phyloP scores from a whole-genome alignment of 768 basidiomycete species.

The Podaxis sp. region DNA sequence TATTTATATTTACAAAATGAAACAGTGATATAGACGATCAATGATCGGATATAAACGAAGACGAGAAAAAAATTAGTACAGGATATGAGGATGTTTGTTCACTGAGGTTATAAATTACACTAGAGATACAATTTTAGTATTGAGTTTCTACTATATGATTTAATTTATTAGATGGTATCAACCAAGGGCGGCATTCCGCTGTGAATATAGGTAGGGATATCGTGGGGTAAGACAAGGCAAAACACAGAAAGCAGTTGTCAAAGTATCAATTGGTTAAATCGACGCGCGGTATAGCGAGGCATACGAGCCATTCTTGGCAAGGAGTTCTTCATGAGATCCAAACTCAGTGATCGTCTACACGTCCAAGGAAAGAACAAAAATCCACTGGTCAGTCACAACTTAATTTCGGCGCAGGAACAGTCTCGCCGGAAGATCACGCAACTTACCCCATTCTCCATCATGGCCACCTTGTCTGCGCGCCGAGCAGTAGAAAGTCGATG shows the following conservation, averaged over 20 bases:
- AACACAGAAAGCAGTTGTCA: not conserved
- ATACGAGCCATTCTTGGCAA: conserved; percentile 56
- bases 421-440: not conserved
- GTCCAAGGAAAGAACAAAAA: not conserved
- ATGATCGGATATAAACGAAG: not conserved
- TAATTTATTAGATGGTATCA: conserved; percentile 3
- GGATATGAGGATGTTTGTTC: not conserved
- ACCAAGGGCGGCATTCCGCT: not conserved
- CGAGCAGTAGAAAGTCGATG: conserved; percentile 79
- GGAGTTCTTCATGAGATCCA: conserved; percentile 66
- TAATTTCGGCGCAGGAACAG: not conserved
- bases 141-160: conserved; percentile 9
- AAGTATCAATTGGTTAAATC: conserved; percentile 30
- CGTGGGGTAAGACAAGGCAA: not conserved
- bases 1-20: not conserved
- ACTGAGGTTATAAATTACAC: conserved; percentile 2
- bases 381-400: not conserved
- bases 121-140: conserved; percentile 9
- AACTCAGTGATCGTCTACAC: conserved; percentile 69
- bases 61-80: not conserved
- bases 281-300: conserved; percentile 69
- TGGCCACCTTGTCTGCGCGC: conserved; percentile 80
- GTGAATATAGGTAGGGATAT: not conserved
- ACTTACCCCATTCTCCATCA: conserved; percentile 75
- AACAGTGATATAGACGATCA: not conserved